Base-by-base conservation (phyloP, 2,329 filamentous ascomycete genomes). In the Dothistroma septosporum region DNA sequence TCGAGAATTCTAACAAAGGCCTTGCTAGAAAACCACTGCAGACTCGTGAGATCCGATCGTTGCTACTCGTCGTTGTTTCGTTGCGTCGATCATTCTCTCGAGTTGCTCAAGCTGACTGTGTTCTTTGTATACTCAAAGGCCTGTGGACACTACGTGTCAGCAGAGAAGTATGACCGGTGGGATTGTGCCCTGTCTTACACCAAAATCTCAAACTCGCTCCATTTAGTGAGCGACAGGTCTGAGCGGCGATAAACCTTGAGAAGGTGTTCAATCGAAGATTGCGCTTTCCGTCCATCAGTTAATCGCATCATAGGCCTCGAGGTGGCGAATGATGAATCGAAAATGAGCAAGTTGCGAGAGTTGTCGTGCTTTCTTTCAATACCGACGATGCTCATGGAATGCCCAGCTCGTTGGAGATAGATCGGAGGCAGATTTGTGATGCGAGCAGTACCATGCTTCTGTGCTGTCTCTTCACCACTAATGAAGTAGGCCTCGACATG, bases 371-470 rank as follows among this genome's bases (percentile, higher is more conserved):
- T 83, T 65, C 83, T 85, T 75, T 97, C 92, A 28, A 96, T 81
- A 0, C 93, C 93, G 58, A 97, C 81, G 55, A 97, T 91, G 0
- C 91, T 96, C 79, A 96, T 81, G 1, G 92, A 97, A 74, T 97
- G 93, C 2, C 92, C 91, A 82, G 86, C 85, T 68, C 94, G 90
- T 72, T 97, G 93, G 63, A 96, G 86, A 75, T 97, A 97, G 46
- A 97, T 87, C 0, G 94, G 92, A 44, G 93, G 87, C 8, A 93
- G 78, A 14, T 80, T 76, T 0, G 93, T 97, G 57, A 82, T 77
- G 56, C 85, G 82, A n/a, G 96, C 83, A 69, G 87, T 90, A 37
- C 83, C 78, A 6, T 77, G 70, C 5, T 76, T 77, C 55, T 83
- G 76, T 7, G 78, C 76, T 4, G 77, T 76, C 14, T 81, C 82